Evolutionary conservation across 1,139 yeast genomes (phyloP).

Genomic region (Pichia sp.): DNA sequence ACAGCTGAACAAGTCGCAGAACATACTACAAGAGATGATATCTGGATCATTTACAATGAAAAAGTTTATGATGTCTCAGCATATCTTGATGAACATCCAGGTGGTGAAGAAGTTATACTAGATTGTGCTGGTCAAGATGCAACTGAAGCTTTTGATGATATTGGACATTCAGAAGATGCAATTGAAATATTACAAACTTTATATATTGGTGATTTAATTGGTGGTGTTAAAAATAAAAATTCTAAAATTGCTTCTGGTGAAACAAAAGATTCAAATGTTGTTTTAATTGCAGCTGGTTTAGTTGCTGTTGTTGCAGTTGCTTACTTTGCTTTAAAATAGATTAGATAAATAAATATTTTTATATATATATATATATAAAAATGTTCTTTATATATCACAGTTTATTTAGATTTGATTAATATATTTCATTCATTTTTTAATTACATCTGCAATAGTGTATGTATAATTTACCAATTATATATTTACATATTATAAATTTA

Average conservation of each 20-base stretch:
- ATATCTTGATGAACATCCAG: conserved; percentile 94
- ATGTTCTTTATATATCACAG: too few species aligned
- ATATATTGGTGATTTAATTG: conserved; percentile 62
- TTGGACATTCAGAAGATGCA: conserved; percentile 97
- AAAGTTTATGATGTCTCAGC: conserved; percentile 81
- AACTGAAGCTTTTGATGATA: conserved; percentile 89
- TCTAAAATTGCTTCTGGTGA: conserved; percentile 10
- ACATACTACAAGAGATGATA: conserved; percentile 73
- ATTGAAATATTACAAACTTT: conserved; percentile 64
- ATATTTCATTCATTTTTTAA: too few species aligned
- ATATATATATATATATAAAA: neutral
- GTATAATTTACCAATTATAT: too few species aligned
- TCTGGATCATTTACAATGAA: conserved; percentile 87
- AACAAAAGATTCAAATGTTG: conserved; percentile 13
- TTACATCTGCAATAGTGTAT: too few species aligned
- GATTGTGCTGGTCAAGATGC: conserved; percentile 93
- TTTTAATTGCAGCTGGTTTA: conserved; percentile 23
- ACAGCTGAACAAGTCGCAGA: conserved; percentile 67
- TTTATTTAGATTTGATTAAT: too few species aligned
- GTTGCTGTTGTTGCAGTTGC: conserved; percentile 24
- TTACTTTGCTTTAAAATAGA: conserved; percentile 21
- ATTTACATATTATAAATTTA: too few species aligned
- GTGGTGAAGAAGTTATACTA: conserved; percentile 94
- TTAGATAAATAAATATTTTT: neutral
- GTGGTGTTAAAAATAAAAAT: conserved; percentile 20